Conservation (phyloP, 352 stramenopile species). For the Phytopythium cucurbitacearum region DNA sequence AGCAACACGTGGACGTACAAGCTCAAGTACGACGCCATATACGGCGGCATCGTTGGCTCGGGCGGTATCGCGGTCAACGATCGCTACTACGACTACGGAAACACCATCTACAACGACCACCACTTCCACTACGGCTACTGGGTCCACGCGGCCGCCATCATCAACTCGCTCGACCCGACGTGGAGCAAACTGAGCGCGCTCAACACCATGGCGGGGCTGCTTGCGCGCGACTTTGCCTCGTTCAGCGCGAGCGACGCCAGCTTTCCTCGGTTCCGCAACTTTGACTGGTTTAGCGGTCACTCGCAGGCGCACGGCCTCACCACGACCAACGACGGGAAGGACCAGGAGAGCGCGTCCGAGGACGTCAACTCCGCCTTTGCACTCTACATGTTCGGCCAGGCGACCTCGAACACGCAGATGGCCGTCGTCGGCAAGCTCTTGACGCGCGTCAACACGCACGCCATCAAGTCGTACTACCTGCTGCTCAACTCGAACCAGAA, state of each 20-base stretch:
- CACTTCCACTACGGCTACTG: slow-evolving; percentile 54
- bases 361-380: slow-evolving; percentile 49
- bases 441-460: slow-evolving; percentile 20
- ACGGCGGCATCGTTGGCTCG: slow-evolving; percentile 37
- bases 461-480: slow-evolving; percentile 34
- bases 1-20: slow-evolving; percentile 35
- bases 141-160: slow-evolving; percentile 25
- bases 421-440: slow-evolving; percentile 18
- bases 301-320: slow-evolving; percentile 50
- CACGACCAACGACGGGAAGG: slow-evolving; percentile 34
- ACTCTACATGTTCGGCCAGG: slow-evolving; percentile 21
- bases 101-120: slow-evolving; percentile 56
- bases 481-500: slow-evolving; percentile 19
- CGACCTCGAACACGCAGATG: slow-evolving; percentile 16
- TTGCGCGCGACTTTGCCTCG: slow-evolving; percentile 40
- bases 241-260: slow-evolving; percentile 26
- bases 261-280: slow-evolving; percentile 37
- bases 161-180: slow-evolving; percentile 38
- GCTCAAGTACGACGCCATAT: slow-evolving; percentile 45
- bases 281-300: slow-evolving; percentile 47
- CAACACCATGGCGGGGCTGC: slow-evolving; percentile 28
- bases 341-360: slow-evolving; percentile 47
- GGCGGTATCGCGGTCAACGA: slow-evolving; percentile 35
- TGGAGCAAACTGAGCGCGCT: slow-evolving; percentile 24
- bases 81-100: slow-evolving; percentile 47